Conservation (phyloP, 495 filamentous ascomycete species). For the Aspergillus sparsus region DNA sequence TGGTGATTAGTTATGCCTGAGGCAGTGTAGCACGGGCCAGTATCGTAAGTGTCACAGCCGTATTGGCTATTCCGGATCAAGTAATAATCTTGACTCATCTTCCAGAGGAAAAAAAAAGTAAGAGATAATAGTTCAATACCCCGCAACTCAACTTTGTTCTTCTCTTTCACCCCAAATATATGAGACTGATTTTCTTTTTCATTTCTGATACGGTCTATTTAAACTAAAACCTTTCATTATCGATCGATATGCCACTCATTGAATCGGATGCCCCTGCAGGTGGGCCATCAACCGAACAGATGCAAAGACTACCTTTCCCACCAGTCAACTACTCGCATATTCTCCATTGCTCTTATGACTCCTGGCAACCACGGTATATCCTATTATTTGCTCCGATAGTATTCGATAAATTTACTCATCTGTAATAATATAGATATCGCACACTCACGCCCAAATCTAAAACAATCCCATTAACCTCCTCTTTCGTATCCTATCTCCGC, state of each 20-base stretch:
- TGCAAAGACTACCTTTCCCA: constrained; percentile 66
- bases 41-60: constrained; percentile 12
- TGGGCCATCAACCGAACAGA: constrained; percentile 25
- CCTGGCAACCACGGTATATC: constrained; percentile 70
- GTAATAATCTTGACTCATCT: constrained; percentile 18
- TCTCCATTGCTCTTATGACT: constrained; percentile 88
- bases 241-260: constrained; percentile 34
- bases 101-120: constrained; percentile 13
- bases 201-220: background rate
- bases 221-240: background rate
- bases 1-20: constrained; percentile 24
- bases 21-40: constrained; percentile 19
- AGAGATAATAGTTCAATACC: background rate
- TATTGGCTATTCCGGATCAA: constrained; percentile 16
- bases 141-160: background rate
- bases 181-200: background rate
- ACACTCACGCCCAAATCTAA: constrained; percentile 79
- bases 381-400: background rate
- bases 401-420: constrained; percentile 1
- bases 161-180: background rate
- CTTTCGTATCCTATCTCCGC: constrained; percentile 84
- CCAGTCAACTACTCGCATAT: constrained; percentile 84
- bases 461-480: constrained; percentile 69
- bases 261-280: constrained; percentile 27
- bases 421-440: constrained; percentile 62